Percentiles rank a stretch among this genome's conserved stretches.
Conservation (phyloP, 306 rosid genomes). For the Mucuna pruriens region DNA sequence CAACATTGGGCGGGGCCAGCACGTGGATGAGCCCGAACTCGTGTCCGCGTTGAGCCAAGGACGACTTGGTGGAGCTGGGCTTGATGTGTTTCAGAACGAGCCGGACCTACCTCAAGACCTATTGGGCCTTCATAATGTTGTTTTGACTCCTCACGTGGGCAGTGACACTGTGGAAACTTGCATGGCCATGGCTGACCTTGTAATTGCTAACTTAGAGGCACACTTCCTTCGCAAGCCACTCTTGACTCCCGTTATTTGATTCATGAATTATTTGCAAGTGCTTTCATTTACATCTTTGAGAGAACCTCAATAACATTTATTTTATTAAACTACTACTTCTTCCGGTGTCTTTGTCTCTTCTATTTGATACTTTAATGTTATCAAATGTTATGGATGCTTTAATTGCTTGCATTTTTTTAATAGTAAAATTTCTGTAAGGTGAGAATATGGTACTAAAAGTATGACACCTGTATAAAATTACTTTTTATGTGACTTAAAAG, state of each 20-base stretch:
- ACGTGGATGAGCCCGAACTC: conserved; percentile 55
- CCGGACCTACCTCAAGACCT: conserved; percentile 63
- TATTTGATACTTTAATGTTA: no score
- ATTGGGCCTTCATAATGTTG: conserved; percentile 62
- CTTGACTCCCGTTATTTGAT: conserved; percentile 55
- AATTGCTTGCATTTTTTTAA: no score
- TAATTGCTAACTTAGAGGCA: conserved; percentile 66
- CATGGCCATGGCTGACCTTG: conserved; percentile 69
- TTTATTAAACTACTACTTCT: neutral
- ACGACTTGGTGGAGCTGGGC: conserved; percentile 72
- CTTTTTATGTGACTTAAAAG: no score
- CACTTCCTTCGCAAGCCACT: conserved; percentile 59
- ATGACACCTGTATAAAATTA: no score
- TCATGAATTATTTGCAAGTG: neutral
- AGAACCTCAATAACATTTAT: neutral
- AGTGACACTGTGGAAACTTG: conserved; percentile 68
- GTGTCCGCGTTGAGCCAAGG: conserved; percentile 66
- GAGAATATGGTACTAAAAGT: no score
- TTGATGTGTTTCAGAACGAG: conserved; percentile 75
- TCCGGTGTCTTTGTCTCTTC: no score
- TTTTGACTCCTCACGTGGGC: conserved; percentile 69
- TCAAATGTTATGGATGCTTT: no score
- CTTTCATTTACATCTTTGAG: no score
- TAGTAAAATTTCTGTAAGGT: no score
- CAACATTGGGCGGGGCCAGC: conserved; percentile 70